Evolutionary conservation across 495 filamentous ascomycete species (phyloP).

Genomic region (Thermochaetoides thermophila): DNA sequence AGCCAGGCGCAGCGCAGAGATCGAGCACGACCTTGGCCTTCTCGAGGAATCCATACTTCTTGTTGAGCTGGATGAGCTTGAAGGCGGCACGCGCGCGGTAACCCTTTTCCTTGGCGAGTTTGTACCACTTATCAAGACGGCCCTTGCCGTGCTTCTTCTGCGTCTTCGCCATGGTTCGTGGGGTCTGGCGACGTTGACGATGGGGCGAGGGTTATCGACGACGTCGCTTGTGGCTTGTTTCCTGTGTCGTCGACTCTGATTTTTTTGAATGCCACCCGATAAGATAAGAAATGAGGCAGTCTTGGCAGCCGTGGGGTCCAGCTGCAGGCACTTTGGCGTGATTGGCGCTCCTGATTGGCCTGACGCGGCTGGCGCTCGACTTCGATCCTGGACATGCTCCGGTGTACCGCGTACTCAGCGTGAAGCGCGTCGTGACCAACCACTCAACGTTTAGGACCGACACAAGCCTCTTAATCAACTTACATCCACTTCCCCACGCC

Average conservation of each 20-base stretch:
- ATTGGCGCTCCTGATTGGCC: conserved; percentile 14
- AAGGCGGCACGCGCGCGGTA: conserved; percentile 94
- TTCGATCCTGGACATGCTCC: no score
- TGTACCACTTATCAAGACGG: conserved; percentile 91
- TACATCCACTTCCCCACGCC: no score
- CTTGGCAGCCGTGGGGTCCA: neutral
- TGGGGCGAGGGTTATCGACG: no score
- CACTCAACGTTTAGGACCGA: no score
- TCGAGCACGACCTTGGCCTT: conserved; percentile 91
- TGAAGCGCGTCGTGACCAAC: no score
- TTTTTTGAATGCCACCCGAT: conserved; percentile 11
- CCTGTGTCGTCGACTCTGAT: conserved; percentile 2
- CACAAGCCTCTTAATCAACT: no score
- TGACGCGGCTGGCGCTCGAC: no score
- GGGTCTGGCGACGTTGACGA: conserved; percentile 1
- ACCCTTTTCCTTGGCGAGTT: conserved; percentile 90
- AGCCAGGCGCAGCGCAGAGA: conserved; percentile 95
- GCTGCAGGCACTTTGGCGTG: conserved; percentile 3
- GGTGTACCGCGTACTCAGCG: no score
- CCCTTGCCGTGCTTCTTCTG: conserved; percentile 99
- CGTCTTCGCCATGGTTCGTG: conserved; percentile 68
- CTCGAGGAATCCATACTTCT: conserved; percentile 95
- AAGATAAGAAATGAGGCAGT: conserved; percentile 17
- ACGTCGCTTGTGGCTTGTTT: conserved; percentile 2
- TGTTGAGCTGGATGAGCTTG: conserved; percentile 97